phyloP scores from a whole-genome alignment of 2,329 filamentous ascomycete genomes.

The Neodidymelliopsis sp. region DNA sequence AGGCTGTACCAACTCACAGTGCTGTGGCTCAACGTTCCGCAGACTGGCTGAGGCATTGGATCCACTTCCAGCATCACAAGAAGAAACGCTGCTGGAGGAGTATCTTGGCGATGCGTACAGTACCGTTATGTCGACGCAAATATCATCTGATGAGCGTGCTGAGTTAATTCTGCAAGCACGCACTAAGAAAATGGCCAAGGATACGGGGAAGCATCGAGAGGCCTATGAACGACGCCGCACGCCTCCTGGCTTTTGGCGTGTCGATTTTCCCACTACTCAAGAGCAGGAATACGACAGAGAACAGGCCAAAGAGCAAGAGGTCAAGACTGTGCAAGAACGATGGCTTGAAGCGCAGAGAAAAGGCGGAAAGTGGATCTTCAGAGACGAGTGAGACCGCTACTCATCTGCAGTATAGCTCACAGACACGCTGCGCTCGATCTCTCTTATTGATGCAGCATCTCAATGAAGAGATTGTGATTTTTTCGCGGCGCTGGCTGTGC shows the following conservation, averaged over 20 bases:
- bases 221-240: slow-evolving; percentile 73
- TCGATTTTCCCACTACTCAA: slow-evolving; percentile 89
- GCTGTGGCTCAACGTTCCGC: slow-evolving; percentile 77
- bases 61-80: slow-evolving; percentile 41
- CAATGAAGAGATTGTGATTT: not conserved
- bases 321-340: slow-evolving; percentile 72
- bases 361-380: slow-evolving; percentile 80
- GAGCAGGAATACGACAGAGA: slow-evolving; percentile 72
- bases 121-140: slow-evolving; percentile 48
- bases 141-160: slow-evolving; percentile 68
- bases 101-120: slow-evolving; percentile 59
- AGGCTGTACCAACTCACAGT: slow-evolving; percentile 77
- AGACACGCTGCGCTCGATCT: not conserved
- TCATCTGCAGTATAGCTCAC: not conserved
- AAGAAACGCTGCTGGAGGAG: slow-evolving; percentile 59
- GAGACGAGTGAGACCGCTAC: slow-evolving; percentile 71
- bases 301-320: slow-evolving; percentile 70
- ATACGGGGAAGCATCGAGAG: slow-evolving; percentile 79
- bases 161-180: slow-evolving; percentile 78
- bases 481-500: not conserved
- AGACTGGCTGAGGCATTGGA: slow-evolving; percentile 62
- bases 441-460: not conserved
- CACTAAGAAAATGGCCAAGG: slow-evolving; percentile 74
- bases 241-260: slow-evolving; percentile 89
- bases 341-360: slow-evolving; percentile 82